These are phyloP conservation scores for Apophysomyces trapeziformis DNA, from an alignment of 371 early-diverging fungal species.

Conservation along the genomic window DNA sequence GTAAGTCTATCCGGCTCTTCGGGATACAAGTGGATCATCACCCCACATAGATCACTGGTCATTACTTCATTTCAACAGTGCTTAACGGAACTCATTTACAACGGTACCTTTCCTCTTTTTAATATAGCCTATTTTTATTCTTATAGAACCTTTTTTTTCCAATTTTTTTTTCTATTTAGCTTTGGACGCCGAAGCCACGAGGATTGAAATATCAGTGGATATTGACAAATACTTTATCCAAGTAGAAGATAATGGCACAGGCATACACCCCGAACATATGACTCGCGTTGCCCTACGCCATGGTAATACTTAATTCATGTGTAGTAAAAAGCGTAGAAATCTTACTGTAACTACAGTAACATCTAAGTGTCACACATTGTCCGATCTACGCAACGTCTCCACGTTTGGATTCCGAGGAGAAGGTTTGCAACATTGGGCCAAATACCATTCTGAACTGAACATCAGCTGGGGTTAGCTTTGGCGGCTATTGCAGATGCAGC, in stretches of 20 bases:
- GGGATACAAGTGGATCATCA: not conserved
- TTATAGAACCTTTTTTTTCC: not conserved
- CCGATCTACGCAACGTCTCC: constrained; percentile 43
- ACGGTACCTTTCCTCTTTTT: constrained; percentile 40
- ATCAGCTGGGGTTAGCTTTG: constrained; percentile 40
- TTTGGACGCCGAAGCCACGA: constrained; percentile 62
- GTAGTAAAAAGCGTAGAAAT: too few species aligned
- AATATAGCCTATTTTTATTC: constrained; percentile 1
- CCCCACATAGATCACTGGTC: constrained; percentile 44
- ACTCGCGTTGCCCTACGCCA: constrained; percentile 56
- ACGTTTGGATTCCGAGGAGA: constrained; percentile 78
- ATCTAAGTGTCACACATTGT: constrained; percentile 54
- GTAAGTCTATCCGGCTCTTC: constrained; percentile 24
- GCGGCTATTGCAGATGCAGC: constrained; percentile 62
- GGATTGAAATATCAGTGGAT: constrained; percentile 54
- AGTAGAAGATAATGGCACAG: constrained; percentile 69
- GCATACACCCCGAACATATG: constrained; percentile 55
- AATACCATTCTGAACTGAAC: not conserved
- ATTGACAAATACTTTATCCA: constrained; percentile 52
- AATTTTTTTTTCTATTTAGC: constrained; percentile 31
- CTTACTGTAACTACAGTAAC: constrained; percentile 38
- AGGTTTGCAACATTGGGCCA: constrained; percentile 44
- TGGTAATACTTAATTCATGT: constrained; percentile 35
- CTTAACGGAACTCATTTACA: constrained; percentile 63
- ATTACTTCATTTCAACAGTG: constrained; percentile 60